Percentiles rank a stretch among this genome's conserved stretches.
phyloP scores from a whole-genome alignment of 768 basidiomycete species.

The Lentinula sp. region DNA sequence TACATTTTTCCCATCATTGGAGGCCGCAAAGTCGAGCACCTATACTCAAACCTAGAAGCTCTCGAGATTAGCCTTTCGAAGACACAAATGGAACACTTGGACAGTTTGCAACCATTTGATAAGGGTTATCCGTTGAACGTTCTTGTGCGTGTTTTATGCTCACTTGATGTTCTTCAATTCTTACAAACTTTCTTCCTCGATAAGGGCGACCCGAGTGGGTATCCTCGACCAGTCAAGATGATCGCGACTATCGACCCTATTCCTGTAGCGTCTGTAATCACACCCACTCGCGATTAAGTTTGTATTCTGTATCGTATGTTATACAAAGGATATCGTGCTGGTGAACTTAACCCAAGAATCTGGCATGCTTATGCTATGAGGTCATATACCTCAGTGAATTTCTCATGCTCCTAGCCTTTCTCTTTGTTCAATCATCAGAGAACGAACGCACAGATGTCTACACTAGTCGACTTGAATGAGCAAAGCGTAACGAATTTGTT shows the following conservation, averaged over 20 bases:
- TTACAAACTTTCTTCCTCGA: not conserved
- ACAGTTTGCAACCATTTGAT: conserved; percentile 27
- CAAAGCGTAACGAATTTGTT: conserved; percentile 32
- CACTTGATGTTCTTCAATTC: too few relatives aligned
- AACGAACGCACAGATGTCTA: not conserved
- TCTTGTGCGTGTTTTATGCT: not conserved
- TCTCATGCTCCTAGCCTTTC: too few relatives aligned
- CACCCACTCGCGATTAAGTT: not conserved
- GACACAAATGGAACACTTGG: conserved; percentile 29
- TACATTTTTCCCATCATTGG: conserved; percentile 8
- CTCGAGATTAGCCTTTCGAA: conserved; percentile 27
- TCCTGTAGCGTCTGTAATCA: not conserved
- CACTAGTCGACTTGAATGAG: conserved; percentile 17
- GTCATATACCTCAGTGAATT: too few relatives aligned
- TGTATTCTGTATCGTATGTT: not conserved
- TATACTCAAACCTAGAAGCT: conserved; percentile 32
- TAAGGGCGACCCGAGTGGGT: not conserved
- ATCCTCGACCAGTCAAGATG: conserved; percentile 1
- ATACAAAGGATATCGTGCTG: too few relatives aligned
- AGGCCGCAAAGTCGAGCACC: conserved; percentile 34
- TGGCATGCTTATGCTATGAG: too few relatives aligned
- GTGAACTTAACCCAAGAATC: not conserved
- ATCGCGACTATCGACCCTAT: not conserved
- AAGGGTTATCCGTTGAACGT: conserved; percentile 27
- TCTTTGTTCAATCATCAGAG: not conserved